Conservation (phyloP, 768 basidiomycete species). For the Lactarius indigo region DNA sequence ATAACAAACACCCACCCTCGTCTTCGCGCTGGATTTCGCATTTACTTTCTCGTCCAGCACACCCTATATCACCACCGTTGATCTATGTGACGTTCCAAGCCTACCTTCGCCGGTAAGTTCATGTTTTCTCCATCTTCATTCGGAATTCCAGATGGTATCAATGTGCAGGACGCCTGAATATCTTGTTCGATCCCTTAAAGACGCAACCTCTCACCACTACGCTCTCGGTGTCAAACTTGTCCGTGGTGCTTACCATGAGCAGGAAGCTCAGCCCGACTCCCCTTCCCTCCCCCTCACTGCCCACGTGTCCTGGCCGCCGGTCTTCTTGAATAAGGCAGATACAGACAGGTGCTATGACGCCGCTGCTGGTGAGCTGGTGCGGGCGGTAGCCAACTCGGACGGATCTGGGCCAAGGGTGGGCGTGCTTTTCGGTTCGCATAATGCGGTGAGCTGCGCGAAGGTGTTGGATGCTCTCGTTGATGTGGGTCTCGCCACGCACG, state of each 20-base stretch:
- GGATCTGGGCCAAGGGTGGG: slow-evolving; percentile 46
- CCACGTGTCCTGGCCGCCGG: slow-evolving; percentile 50
- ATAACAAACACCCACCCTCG: slow-evolving; percentile 48
- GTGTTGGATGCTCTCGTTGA: slow-evolving; percentile 59
- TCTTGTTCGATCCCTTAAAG: slow-evolving; percentile 57
- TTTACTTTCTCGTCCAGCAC: background rate
- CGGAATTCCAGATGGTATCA: slow-evolving; percentile 4
- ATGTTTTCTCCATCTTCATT: background rate
- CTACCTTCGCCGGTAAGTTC: slow-evolving; percentile 66
- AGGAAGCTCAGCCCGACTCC: slow-evolving; percentile 48
- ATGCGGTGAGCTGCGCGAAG: slow-evolving; percentile 60
- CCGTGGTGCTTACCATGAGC: slow-evolving; percentile 85
- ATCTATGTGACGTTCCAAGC: slow-evolving; percentile 88
- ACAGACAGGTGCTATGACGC: slow-evolving; percentile 74
- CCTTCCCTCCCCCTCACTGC: slow-evolving; percentile 51
- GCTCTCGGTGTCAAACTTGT: slow-evolving; percentile 89
- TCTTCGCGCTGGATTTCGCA: slow-evolving; percentile 14
- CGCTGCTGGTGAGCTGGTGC: slow-evolving; percentile 55
- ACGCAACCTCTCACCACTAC: slow-evolving; percentile 64
- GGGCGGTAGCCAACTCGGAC: slow-evolving; percentile 48
- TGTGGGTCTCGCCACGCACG: slow-evolving; percentile 46
- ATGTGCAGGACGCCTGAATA: slow-evolving; percentile 59
- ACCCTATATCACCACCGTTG: slow-evolving; percentile 41
- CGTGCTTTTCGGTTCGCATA: slow-evolving; percentile 86
- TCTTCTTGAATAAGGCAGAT: slow-evolving; percentile 62